phyloP scores from a whole-genome alignment of 257 asterid species.

The Echium plantagineum region DNA sequence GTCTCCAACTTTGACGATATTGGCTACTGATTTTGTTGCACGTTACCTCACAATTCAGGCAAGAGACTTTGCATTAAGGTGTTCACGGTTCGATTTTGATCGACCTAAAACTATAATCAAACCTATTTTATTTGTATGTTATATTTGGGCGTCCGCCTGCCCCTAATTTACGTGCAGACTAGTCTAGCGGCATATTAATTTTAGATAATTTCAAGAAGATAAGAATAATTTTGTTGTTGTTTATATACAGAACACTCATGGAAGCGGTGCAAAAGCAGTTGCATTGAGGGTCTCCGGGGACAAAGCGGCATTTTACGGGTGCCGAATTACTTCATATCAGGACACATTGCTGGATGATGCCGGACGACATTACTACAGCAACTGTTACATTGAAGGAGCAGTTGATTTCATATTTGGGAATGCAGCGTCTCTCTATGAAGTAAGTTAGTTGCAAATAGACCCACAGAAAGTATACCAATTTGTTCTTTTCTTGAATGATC shows the following conservation, averaged over 20 bases:
- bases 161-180: too few relatives aligned
- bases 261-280: slow-evolving; percentile 27
- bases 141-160: too few relatives aligned
- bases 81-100: too few relatives aligned
- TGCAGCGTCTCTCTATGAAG: slow-evolving; percentile 43
- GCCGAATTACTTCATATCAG: slow-evolving; percentile 32
- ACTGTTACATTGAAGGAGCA: slow-evolving; percentile 43
- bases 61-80: too few relatives aligned
- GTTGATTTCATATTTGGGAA: slow-evolving; percentile 42
- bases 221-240: too few relatives aligned
- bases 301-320: slow-evolving; percentile 32
- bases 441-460: slow-evolving; percentile 9
- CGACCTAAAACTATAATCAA: too few relatives aligned
- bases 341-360: slow-evolving; percentile 39
- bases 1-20: slow-evolving; percentile 32
- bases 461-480: too few relatives aligned
- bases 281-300: slow-evolving; percentile 42
- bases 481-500: too few relatives aligned
- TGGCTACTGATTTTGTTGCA: slow-evolving; percentile 35
- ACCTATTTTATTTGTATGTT: too few relatives aligned
- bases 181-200: too few relatives aligned
- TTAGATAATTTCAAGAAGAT: too few relatives aligned
- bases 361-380: slow-evolving; percentile 36
- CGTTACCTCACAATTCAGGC: slow-evolving; percentile 36
- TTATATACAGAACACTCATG: slow-evolving; percentile 26